A percentile compares a stretch with the other conserved stretches of the same genome.
These are phyloP conservation scores for Anaeramoeba ignava DNA, from an alignment of 78 protist genomes.

Conservation along the genomic window DNA sequence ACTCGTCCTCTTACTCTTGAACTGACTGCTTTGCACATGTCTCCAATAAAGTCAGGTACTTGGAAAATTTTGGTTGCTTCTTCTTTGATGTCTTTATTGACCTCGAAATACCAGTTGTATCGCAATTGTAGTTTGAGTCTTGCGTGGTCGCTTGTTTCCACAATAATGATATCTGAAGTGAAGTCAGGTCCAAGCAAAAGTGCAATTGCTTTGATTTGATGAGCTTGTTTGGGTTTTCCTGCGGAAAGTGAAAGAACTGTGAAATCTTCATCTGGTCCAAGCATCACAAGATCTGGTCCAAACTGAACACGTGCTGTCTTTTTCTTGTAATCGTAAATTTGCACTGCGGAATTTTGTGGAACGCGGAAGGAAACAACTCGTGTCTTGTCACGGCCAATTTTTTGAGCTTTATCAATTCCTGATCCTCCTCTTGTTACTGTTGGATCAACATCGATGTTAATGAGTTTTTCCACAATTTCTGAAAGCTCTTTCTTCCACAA, in stretches of 20 bases:
- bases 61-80: slow-evolving; percentile 38
- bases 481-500: slow-evolving; percentile 59
- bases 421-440: too few species aligned
- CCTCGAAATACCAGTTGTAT: slow-evolving; percentile 76
- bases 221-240: slow-evolving; percentile 79
- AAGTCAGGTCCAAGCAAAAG: slow-evolving; percentile 83
- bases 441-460: slow-evolving; percentile 5
- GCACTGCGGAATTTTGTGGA: slow-evolving; percentile 79
- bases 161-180: slow-evolving; percentile 67
- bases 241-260: slow-evolving; percentile 70
- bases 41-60: slow-evolving; percentile 84
- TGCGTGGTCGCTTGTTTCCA: slow-evolving; percentile 82
- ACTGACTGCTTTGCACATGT: slow-evolving; percentile 77
- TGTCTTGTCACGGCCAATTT: slow-evolving; percentile 40
- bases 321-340: slow-evolving; percentile 59
- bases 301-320: slow-evolving; percentile 52
- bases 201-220: slow-evolving; percentile 52
- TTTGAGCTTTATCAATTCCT: slow-evolving; percentile 25
- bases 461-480: slow-evolving; percentile 46
- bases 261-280: slow-evolving; percentile 78
- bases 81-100: slow-evolving; percentile 6
- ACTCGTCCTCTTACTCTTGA: slow-evolving; percentile 76
- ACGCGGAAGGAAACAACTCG: slow-evolving; percentile 63
- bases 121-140: slow-evolving; percentile 61
- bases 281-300: slow-evolving; percentile 83